These are phyloP conservation scores for Botrytis galanthina DNA, from an alignment of 2,329 filamentous ascomycete genomes.

Conservation along the genomic window DNA sequence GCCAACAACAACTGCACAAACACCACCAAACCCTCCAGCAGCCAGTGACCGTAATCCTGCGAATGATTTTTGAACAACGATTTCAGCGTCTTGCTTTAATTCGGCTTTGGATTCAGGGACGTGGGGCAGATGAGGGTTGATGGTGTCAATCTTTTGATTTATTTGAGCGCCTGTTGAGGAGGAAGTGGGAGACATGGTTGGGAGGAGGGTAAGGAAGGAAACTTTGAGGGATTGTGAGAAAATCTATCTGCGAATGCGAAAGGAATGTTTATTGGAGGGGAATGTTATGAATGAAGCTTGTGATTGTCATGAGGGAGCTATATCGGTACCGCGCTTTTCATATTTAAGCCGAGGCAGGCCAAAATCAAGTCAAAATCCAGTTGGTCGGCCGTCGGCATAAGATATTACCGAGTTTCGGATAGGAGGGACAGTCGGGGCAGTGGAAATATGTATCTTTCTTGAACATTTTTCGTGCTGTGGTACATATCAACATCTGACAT, in stretches of 20 bases:
- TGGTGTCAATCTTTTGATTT: slow-evolving; percentile 34
- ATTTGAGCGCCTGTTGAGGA: slow-evolving; percentile 30
- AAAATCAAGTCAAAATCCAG: neutral
- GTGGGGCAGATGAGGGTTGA: slow-evolving; percentile 36
- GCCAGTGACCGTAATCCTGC: slow-evolving; percentile 75
- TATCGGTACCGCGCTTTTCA: neutral
- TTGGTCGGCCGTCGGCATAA: slow-evolving; percentile 8
- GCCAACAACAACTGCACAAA: slow-evolving; percentile 91
- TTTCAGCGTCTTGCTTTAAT: slow-evolving; percentile 36
- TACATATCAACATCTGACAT: neutral
- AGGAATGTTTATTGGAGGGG: neutral
- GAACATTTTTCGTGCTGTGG: neutral
- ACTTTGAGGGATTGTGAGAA: neutral
- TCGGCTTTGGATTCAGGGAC: slow-evolving; percentile 38
- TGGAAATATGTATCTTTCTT: neutral
- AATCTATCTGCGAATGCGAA: neutral
- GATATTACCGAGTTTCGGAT: slow-evolving; percentile 1
- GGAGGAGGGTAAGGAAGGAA: neutral
- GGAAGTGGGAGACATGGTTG: slow-evolving; percentile 17
- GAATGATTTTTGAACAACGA: slow-evolving; percentile 40
- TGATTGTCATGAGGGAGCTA: slow-evolving; percentile 5
- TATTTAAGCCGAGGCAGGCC: slow-evolving; percentile 20
- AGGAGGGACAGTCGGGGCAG: slow-evolving; percentile 3
- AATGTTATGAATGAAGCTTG: slow-evolving; percentile 4
- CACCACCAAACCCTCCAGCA: slow-evolving; percentile 87